Base-by-base conservation (phyloP, 2,329 filamentous ascomycete genomes). In the Penicillium sp. region DNA sequence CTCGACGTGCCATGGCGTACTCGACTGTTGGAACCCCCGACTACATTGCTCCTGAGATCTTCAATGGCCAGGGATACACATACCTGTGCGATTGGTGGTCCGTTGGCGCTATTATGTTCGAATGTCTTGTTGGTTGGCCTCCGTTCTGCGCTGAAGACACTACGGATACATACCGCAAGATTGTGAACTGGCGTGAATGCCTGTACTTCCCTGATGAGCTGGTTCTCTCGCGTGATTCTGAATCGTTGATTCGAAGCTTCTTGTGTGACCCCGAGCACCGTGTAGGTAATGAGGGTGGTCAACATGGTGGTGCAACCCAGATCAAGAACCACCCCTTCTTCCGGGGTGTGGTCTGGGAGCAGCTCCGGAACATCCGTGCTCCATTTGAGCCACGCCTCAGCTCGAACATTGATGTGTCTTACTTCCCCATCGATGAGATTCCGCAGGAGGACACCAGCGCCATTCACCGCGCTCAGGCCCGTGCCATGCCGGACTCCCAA, bases 41-140 rank as follows among this genome's bases (percentile, higher is more conserved):
- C 76, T 99, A 99, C 75, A 99, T 99, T 72, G 95, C 95, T 1
- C 95, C 95, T 3, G 95, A 99, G 74, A 98, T 99, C 68, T 98
- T 99, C 76, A 96, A 91, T 47, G 93, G 93, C 19, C 90, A 96
- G 70, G 95, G 95, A 48, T 99, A 99, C 79, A 91, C 91, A 57
- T 96, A 93, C 70, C 89, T 96, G 73, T 99, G 95, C 74, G 95
- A 99, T 81, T 99, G 95, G 95, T 99, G 95, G 95, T 96, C 91
- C 22, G 84, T 99, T 49, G 95, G 95, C 52, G 97, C 95, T 45
- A 99, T 99, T 78, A 98, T 99, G 95, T 99, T 98, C 70, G 95
- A 99, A 77, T 99, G 95, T 76, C 83, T 99, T 65, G 92, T 99
- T 60, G 95, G 95, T 68, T 99, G 95, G 95, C 95, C 95, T 54